Percentiles rank a stretch among this genome's conserved stretches.
phyloP scores from a whole-genome alignment of 371 early-diverging fungal genomes.

The Zychaea mexicana region DNA sequence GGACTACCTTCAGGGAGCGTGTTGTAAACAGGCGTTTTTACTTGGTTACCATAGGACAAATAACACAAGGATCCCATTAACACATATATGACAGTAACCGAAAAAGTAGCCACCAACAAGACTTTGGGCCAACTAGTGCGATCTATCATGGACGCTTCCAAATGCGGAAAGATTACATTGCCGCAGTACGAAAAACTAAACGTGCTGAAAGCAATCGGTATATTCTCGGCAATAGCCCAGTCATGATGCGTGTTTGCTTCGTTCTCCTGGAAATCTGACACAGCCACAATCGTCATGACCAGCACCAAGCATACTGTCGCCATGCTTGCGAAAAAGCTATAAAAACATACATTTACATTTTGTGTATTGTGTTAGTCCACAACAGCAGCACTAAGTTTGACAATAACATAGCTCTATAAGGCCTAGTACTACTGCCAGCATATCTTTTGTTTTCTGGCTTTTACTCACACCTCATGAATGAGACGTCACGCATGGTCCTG shows the following conservation, averaged over 20 bases:
- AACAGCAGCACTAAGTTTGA: too few species aligned
- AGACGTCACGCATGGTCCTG: slow-evolving; percentile 76
- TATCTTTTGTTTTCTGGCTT: too few species aligned
- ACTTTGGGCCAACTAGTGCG: slow-evolving; percentile 74
- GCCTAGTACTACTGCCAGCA: too few species aligned
- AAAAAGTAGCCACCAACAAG: slow-evolving; percentile 62
- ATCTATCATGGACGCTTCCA: slow-evolving; percentile 72
- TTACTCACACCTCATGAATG: slow-evolving; percentile 44
- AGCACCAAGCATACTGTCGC: slow-evolving; percentile 23
- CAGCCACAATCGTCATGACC: slow-evolving; percentile 18
- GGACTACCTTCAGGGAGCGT: slow-evolving; percentile 58
- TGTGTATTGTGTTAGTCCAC: background rate
- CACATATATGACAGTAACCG: slow-evolving; percentile 75
- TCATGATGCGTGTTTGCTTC: slow-evolving; percentile 13
- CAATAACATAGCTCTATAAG: too few species aligned
- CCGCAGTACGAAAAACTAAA: slow-evolving; percentile 24
- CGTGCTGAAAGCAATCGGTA: slow-evolving; percentile 27
- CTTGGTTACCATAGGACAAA: slow-evolving; percentile 73
- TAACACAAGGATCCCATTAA: slow-evolving; percentile 76
- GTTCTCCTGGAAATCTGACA: slow-evolving; percentile 1
- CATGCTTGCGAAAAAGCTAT: slow-evolving; percentile 23
- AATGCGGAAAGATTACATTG: slow-evolving; percentile 55
- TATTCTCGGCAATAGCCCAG: slow-evolving; percentile 17
- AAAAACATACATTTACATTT: background rate
- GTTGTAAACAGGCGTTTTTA: slow-evolving; percentile 68